Evolutionary conservation across 257 asterid genomes (phyloP), one percentile per base, ranked within the genome.

Genomic region (Verbascum thapsus): DNA sequence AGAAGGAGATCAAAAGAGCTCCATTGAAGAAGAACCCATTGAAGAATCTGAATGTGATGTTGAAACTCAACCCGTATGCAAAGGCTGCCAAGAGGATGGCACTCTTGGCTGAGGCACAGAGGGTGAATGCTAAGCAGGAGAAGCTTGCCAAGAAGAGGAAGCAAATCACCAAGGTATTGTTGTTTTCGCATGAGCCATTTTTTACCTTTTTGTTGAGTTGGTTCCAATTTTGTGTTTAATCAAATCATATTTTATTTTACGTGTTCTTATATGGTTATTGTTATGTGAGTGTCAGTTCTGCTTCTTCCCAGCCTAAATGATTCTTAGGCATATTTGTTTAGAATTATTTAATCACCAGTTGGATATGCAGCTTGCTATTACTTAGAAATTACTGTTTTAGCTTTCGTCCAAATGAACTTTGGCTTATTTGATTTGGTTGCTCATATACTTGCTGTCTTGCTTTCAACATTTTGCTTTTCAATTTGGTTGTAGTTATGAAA

Each of bases 31-130:
- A 88, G 81, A 88, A 85, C 23, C 96, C 96, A 0, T 49, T 88
- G 67, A 88, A 81, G 85, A 88, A 88, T 61, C 70, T 80, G 1
- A 88, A 88, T 8, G 83, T 78, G 34, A 78, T 82, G 71, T 54
- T 91, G 78, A 91, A 88, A 80, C 83, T 91, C 4, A 91, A 91
- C 63, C 95, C 95, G 0, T 81, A 88, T 66, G 96, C 95, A 0
- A 86, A 85, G 83, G 81, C 95, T 18, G 95, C 90, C 0, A 84
- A 80, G 83, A 84, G 98, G 80, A 84, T 79, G 88, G 64, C 94
- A 9, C 82, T 91, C 3, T 57, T 91, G 66, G 90, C 96, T 6
- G 98, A 91, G 70, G 88, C 85, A 0, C 85, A 84, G 66, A 82
- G 98, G 11, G 83, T 84, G 3, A 84, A 88, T 80, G 86, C 85